Evolutionary conservation across 257 asterid species (phyloP).

Genomic region (Linaria vulgaris): DNA sequence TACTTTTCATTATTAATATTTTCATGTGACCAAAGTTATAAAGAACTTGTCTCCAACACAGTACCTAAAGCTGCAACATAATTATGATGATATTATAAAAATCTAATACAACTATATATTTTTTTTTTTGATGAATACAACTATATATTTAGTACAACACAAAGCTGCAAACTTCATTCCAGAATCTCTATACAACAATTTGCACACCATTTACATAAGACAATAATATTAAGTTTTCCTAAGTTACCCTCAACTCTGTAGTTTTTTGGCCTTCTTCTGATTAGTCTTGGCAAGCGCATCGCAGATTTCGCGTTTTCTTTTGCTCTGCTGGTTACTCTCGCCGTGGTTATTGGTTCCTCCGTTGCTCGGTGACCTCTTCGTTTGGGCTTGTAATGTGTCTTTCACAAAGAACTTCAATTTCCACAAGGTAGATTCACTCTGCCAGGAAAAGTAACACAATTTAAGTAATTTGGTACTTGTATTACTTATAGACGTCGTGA

Average conservation of each 20-base stretch:
- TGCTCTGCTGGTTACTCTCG: slow-evolving; percentile 35
- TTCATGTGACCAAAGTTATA: too few species aligned
- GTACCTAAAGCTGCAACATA: too few species aligned
- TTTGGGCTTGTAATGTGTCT: slow-evolving; percentile 54
- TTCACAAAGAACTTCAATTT: slow-evolving; percentile 73
- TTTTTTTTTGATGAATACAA: too few species aligned
- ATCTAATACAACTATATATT: too few species aligned
- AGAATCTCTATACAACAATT: too few species aligned
- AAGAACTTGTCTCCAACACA: too few species aligned
- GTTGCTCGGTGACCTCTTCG: slow-evolving; percentile 44
- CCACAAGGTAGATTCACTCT: slow-evolving; percentile 85
- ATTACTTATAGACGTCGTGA: background rate
- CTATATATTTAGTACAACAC: too few species aligned
- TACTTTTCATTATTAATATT: too few species aligned
- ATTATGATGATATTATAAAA: too few species aligned
- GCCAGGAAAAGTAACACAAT: slow-evolving; percentile 27
- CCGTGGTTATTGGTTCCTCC: slow-evolving; percentile 40
- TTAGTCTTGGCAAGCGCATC: slow-evolving; percentile 43
- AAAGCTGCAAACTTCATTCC: too few species aligned
- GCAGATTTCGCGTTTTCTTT: slow-evolving; percentile 53
- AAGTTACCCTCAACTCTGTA: slow-evolving; percentile 11
- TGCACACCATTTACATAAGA: too few species aligned
- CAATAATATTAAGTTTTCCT: too few species aligned
- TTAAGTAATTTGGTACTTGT: background rate
- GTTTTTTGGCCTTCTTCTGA: slow-evolving; percentile 55